Percentiles rank a stretch among this genome's conserved stretches.
These are phyloP conservation scores for Euphorbia pulcherrima DNA, from an alignment of 345 rosid species.

Conservation along the genomic window DNA sequence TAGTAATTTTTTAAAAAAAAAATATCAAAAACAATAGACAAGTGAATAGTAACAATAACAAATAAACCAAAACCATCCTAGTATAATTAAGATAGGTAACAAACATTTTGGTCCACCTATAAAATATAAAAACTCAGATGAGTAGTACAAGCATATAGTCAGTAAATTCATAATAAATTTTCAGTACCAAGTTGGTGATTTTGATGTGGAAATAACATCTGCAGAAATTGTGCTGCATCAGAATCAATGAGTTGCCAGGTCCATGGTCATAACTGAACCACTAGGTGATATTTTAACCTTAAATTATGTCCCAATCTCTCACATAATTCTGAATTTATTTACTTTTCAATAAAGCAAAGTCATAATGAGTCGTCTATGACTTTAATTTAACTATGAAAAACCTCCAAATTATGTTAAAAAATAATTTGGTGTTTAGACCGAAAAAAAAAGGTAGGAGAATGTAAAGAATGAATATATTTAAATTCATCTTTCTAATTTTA, in stretches of 20 bases:
- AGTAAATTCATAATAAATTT: background rate
- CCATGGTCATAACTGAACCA: background rate
- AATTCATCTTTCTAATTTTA: too few species aligned
- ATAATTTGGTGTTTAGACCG: background rate
- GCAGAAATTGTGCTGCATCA: background rate
- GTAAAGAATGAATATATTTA: too few species aligned
- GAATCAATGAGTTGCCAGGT: background rate
- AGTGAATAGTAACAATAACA: too few species aligned
- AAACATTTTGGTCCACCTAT: background rate
- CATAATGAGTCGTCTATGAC: background rate
- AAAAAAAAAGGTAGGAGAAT: too few species aligned
- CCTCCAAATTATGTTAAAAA: background rate
- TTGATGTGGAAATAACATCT: constrained; percentile 3
- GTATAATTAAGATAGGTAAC: too few species aligned
- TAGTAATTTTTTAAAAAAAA: too few species aligned
- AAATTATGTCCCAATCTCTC: background rate
- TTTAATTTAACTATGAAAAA: background rate
- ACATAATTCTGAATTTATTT: background rate
- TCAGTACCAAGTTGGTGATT: background rate
- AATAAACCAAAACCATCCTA: too few species aligned
- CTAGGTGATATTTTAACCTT: background rate
- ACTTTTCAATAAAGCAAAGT: background rate
- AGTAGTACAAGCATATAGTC: background rate
- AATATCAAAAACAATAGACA: too few species aligned
- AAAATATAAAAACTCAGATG: background rate